These are phyloP conservation scores for Allodekkera sacchari DNA, from an alignment of 805 yeast species.

Conservation along the genomic window DNA sequence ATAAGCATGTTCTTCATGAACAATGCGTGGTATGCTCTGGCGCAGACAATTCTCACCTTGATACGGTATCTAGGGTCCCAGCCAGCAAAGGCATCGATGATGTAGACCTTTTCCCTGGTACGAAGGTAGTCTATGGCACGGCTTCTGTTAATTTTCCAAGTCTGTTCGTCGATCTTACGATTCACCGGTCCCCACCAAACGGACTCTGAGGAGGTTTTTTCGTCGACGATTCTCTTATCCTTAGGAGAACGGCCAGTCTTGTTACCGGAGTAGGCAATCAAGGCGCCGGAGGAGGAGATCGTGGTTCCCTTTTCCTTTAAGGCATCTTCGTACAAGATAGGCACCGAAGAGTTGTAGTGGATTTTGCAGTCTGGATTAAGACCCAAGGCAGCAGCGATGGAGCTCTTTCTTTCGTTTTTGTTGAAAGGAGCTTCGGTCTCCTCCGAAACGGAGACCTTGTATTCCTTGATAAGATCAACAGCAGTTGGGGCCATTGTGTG, in stretches of 20 bases:
- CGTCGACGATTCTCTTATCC: constrained; percentile 97
- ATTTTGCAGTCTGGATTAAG: constrained; percentile 56
- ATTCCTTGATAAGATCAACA: constrained; percentile 26
- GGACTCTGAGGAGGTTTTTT: constrained; percentile 70
- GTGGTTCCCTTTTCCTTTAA: constrained; percentile 84
- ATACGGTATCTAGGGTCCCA: constrained; percentile 98
- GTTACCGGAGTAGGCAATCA: constrained; percentile 90
- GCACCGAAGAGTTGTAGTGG: constrained; percentile 90
- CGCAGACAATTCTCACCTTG: constrained; percentile 92
- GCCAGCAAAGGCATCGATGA: constrained; percentile 95
- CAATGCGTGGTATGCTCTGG: constrained; percentile 96
- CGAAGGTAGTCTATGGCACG: constrained; percentile 95
- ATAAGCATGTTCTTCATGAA: constrained; percentile 98
- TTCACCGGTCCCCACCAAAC: constrained; percentile 99
- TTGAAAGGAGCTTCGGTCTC: constrained; percentile 17
- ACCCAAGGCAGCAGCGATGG: constrained; percentile 29
- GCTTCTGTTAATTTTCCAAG: constrained; percentile 92
- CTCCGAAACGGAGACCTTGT: constrained; percentile 16
- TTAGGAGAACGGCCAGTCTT: constrained; percentile 98
- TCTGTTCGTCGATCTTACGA: constrained; percentile 85
- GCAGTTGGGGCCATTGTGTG: constrained; percentile 34
- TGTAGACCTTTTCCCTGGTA: constrained; percentile 89
- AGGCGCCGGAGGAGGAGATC: constrained; percentile 86
- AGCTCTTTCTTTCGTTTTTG: constrained; percentile 19
- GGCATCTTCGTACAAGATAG: constrained; percentile 92